These are phyloP conservation scores for Thuidium tamariscinum DNA, from an alignment of 225 moss, liverwort and hornwort genomes.

Conservation along the genomic window DNA sequence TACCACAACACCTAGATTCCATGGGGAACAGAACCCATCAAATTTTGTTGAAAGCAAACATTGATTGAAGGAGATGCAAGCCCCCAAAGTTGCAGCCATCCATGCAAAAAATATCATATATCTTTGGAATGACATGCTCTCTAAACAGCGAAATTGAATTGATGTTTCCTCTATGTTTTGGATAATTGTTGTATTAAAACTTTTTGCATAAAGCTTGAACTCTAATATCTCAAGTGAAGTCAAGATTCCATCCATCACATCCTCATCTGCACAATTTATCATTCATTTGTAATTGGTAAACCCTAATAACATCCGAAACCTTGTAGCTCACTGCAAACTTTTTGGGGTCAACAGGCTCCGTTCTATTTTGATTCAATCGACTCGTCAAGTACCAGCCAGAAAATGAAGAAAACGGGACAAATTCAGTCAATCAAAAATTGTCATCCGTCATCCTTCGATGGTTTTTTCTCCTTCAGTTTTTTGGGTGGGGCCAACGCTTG, in stretches of 20 bases:
- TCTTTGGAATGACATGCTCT: neutral
- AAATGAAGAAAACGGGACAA: neutral
- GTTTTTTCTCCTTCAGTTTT: conserved; percentile 29
- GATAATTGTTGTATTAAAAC: neutral
- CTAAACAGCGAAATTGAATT: neutral
- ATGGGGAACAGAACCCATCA: no score
- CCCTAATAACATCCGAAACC: no score
- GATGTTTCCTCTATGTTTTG: neutral
- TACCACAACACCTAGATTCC: no score
- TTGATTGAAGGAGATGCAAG: no score
- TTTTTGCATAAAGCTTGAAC: neutral
- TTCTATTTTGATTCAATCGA: neutral
- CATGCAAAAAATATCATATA: neutral
- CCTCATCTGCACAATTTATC: no score
- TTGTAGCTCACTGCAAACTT: neutral
- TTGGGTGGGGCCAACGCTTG: conserved; percentile 51
- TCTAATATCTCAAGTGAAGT: neutral
- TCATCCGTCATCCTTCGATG: neutral
- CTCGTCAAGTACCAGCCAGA: neutral
- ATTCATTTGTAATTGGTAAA: neutral
- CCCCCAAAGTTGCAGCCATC: no score
- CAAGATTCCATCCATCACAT: no score
- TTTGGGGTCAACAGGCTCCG: neutral
- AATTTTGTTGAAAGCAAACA: no score
- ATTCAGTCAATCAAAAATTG: neutral